Conservation (phyloP, 352 stramenopile species). For the Elongisporangium anandrum region DNA sequence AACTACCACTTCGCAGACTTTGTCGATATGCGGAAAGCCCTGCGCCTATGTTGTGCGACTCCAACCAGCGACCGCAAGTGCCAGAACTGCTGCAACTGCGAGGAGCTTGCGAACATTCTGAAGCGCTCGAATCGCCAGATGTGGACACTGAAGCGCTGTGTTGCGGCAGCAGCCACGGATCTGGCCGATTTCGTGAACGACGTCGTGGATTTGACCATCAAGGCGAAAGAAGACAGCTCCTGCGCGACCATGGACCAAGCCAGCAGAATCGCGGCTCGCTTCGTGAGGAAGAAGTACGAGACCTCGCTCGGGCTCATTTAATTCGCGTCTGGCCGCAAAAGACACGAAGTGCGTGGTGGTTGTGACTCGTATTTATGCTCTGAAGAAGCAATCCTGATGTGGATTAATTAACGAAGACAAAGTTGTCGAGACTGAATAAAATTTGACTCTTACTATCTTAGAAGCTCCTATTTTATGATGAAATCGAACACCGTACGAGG, state of each 20-base stretch:
- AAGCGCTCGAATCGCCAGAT: constrained; percentile 11
- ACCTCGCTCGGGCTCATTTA: constrained; percentile 31
- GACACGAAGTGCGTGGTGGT: too few species aligned
- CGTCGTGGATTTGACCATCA: constrained; percentile 12
- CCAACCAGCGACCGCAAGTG: constrained; percentile 1
- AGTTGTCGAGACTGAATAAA: too few species aligned
- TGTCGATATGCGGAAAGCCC: constrained; percentile 9
- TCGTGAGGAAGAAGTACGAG: constrained; percentile 18
- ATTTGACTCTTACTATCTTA: too few species aligned
- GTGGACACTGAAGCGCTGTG: constrained; percentile 19
- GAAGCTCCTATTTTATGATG: constrained; percentile 10
- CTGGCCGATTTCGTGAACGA: constrained; percentile 23
- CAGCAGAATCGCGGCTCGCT: constrained; percentile 1
- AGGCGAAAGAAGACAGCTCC: constrained; percentile 1
- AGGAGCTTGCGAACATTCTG: constrained; percentile 9
- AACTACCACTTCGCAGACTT: constrained; percentile 29
- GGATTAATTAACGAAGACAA: too few species aligned
- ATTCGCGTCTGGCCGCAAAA: not conserved
- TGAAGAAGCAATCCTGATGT: not conserved
- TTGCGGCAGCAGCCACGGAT: not conserved
- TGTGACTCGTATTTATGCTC: not conserved
- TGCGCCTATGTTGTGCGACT: not conserved
- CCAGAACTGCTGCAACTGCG: constrained; percentile 15
- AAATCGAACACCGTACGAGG: constrained; percentile 24
- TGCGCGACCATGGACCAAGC: not conserved